phyloP scores from a whole-genome alignment of 257 asterid species.

The Nicotiana attenuata region DNA sequence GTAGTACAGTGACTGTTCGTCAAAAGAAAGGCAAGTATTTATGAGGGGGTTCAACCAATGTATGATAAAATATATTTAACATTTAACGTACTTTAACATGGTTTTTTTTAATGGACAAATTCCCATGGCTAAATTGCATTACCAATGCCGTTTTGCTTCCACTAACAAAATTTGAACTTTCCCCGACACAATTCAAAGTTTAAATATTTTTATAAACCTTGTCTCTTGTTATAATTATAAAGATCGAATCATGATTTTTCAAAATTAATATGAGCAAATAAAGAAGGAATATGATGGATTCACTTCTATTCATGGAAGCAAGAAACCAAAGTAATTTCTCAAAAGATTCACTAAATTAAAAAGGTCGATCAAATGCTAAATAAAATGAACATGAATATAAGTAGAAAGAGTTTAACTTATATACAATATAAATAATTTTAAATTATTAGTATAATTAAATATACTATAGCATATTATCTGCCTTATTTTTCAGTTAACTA shows the following conservation, averaged over 20 bases:
- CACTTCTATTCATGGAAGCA: not conserved
- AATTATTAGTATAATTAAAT: too few relatives aligned
- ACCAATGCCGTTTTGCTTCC: conserved; percentile 26
- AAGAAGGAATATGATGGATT: not conserved
- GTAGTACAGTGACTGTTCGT: conserved; percentile 5
- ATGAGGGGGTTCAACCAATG: conserved; percentile 3
- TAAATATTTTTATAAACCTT: not conserved
- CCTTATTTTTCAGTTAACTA: too few relatives aligned
- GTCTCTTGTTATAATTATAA: not conserved
- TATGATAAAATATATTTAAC: not conserved
- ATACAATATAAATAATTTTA: too few relatives aligned
- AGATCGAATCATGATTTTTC: not conserved
- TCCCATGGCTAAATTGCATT: not conserved
- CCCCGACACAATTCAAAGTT: not conserved
- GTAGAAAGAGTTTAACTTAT: too few relatives aligned
- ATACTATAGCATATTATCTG: too few relatives aligned
- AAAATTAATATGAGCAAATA: not conserved
- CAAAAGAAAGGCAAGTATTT: conserved; percentile 6
- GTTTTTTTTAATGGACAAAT: not conserved
- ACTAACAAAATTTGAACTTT: conserved; percentile 11
- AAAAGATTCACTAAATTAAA: too few relatives aligned
- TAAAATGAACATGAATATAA: too few relatives aligned
- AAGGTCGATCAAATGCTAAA: not conserved
- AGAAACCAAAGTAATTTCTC: not conserved
- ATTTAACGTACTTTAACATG: not conserved